Evolutionary conservation across 1,284 basidiomycete genomes (phyloP).

Genomic region (Marasmius sp.): DNA sequence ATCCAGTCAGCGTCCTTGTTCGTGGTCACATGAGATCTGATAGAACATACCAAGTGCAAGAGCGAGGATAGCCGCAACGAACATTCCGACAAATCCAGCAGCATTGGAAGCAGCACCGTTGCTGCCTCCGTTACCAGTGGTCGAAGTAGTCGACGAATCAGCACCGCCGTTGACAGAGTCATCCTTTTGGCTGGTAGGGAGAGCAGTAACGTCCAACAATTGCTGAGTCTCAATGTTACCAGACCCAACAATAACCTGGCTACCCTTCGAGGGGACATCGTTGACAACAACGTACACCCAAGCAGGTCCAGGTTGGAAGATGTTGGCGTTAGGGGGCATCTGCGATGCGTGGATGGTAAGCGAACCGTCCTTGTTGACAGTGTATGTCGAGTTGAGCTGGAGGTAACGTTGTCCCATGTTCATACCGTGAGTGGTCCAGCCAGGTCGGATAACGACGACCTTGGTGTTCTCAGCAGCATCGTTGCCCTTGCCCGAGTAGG

Average conservation of each 20-base stretch:
- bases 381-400: slow-evolving; percentile 80
- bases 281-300: slow-evolving; percentile 80
- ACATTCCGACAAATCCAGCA: background rate
- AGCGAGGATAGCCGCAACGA: background rate
- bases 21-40: too few relatives aligned
- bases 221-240: slow-evolving; percentile 76
- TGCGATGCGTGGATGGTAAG: slow-evolving; percentile 78
- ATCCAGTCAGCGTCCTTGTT: too few relatives aligned
- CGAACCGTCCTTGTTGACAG: slow-evolving; percentile 74
- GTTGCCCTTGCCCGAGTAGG: slow-evolving; percentile 67
- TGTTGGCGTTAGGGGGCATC: slow-evolving; percentile 77
- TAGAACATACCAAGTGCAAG: background rate
- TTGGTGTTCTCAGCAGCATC: slow-evolving; percentile 77
- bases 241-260: slow-evolving; percentile 75
- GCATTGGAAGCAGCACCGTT: background rate
- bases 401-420: slow-evolving; percentile 88
- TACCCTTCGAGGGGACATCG: slow-evolving; percentile 82
- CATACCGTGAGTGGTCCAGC: slow-evolving; percentile 95
- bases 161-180: slow-evolving; percentile 41
- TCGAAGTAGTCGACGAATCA: slow-evolving; percentile 22
- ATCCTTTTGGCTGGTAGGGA: slow-evolving; percentile 53
- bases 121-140: background rate
- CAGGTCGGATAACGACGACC: slow-evolving; percentile 80
- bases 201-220: slow-evolving; percentile 36
- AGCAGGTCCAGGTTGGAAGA: slow-evolving; percentile 86